A percentile compares a stretch with the other conserved stretches of the same genome.
These are phyloP conservation scores for Rhizopogon salebrosus DNA, from an alignment of 768 basidiomycete genomes.

Conservation along the genomic window DNA sequence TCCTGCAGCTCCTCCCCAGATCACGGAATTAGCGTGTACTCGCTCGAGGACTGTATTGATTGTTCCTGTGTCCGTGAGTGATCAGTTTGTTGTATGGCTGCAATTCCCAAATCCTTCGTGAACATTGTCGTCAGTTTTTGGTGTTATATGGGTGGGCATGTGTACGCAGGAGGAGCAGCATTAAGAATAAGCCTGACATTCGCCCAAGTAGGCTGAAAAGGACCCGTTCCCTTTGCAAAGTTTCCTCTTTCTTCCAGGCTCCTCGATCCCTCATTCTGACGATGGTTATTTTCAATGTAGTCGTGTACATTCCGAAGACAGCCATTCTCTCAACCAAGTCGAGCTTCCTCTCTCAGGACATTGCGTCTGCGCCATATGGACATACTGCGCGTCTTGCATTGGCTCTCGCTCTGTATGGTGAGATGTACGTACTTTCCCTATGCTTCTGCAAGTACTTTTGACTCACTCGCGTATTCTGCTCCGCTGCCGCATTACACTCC, in stretches of 20 bases:
- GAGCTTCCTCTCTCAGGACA: slow-evolving; percentile 40
- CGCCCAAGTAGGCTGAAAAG: background rate
- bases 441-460: background rate
- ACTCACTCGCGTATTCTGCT: slow-evolving; percentile 4
- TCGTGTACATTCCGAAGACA: slow-evolving; percentile 60
- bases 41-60: slow-evolving; percentile 19
- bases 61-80: slow-evolving; percentile 22
- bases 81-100: background rate
- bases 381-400: slow-evolving; percentile 56
- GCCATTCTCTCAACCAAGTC: slow-evolving; percentile 58
- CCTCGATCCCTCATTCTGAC: background rate
- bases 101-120: background rate
- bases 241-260: slow-evolving; percentile 4
- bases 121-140: background rate
- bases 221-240: background rate
- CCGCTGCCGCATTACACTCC: background rate
- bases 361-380: slow-evolving; percentile 47
- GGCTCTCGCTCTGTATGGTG: slow-evolving; percentile 57
- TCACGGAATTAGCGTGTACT: slow-evolving; percentile 18
- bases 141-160: background rate
- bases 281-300: slow-evolving; percentile 29
- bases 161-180: background rate
- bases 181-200: background rate
- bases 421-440: slow-evolving; percentile 44
- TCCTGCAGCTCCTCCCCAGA: slow-evolving; percentile 9